Evolutionary conservation across 768 basidiomycete species (phyloP).

Genomic region (Tephrocybe sp.): DNA sequence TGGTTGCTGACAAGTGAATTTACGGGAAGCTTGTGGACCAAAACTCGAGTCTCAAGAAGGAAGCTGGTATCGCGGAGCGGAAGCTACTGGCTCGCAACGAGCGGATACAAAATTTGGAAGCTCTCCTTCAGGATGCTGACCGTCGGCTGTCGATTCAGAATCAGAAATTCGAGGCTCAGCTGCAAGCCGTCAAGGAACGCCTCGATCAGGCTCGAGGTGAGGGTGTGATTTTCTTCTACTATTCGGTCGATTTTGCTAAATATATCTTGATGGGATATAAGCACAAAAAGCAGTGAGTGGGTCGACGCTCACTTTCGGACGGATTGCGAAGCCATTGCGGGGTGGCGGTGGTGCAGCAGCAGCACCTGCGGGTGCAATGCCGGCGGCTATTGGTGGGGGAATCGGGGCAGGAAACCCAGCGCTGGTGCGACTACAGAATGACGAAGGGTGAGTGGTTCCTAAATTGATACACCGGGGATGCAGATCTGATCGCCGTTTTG

Average conservation of each 20-base stretch:
- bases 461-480: slow-evolving; percentile 12
- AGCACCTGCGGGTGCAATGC: slow-evolving; percentile 36
- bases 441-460: slow-evolving; percentile 54
- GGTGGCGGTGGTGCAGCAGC: slow-evolving; percentile 78
- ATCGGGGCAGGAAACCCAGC: slow-evolving; percentile 57
- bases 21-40: slow-evolving; percentile 88
- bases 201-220: slow-evolving; percentile 91
- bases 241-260: slow-evolving; percentile 5
- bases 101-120: slow-evolving; percentile 95
- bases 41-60: slow-evolving; percentile 95
- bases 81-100: slow-evolving; percentile 96
- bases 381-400: slow-evolving; percentile 40
- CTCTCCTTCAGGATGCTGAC: slow-evolving; percentile 90
- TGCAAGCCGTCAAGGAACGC: slow-evolving; percentile 89
- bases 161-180: slow-evolving; percentile 91
- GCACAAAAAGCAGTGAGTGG: slow-evolving; percentile 79
- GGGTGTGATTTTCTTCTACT: slow-evolving; percentile 21
- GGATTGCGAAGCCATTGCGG: slow-evolving; percentile 95
- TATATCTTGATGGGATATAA: slow-evolving; percentile 28
- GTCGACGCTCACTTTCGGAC: slow-evolving; percentile 80
- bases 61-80: slow-evolving; percentile 94
- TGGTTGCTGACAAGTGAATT: slow-evolving; percentile 12
- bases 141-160: slow-evolving; percentile 90
- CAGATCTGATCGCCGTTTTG: slow-evolving; percentile 17
- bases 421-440: slow-evolving; percentile 73